A percentile compares a stretch with the other conserved stretches of the same genome.
These are phyloP conservation scores for Aspergillus pseudoviridinutans DNA, from an alignment of 2,329 filamentous ascomycete genomes.

Conservation along the genomic window DNA sequence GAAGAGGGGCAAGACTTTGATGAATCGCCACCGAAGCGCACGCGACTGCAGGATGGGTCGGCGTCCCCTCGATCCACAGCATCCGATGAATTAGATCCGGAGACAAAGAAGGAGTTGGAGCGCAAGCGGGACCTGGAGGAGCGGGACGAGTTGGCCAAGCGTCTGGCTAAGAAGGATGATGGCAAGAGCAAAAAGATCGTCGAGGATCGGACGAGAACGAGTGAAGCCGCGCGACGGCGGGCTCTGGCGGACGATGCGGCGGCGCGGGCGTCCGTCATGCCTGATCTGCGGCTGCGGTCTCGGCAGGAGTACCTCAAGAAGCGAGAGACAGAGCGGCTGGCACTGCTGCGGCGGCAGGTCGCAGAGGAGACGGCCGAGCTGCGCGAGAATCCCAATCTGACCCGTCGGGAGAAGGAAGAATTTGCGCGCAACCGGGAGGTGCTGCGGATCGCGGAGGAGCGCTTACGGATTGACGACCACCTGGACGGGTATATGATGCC, in stretches of 20 bases:
- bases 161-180: slow-evolving; percentile 68
- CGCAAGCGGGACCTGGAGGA: slow-evolving; percentile 67
- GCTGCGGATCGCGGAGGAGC: slow-evolving; percentile 75
- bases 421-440: slow-evolving; percentile 86
- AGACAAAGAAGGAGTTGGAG: slow-evolving; percentile 54
- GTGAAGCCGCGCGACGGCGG: slow-evolving; percentile 58
- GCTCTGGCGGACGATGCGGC: slow-evolving; percentile 64
- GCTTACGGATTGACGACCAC: slow-evolving; percentile 83
- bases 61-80: slow-evolving; percentile 27
- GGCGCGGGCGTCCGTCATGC: slow-evolving; percentile 67
- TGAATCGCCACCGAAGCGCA: slow-evolving; percentile 67
- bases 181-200: slow-evolving; percentile 66
- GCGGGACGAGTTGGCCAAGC: slow-evolving; percentile 73
- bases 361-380: slow-evolving; percentile 81
- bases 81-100: slow-evolving; percentile 56
- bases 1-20: slow-evolving; percentile 58
- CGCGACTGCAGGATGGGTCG: slow-evolving; percentile 59
- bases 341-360: slow-evolving; percentile 84
- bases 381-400: slow-evolving; percentile 69
- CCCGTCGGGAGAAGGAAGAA: slow-evolving; percentile 75
- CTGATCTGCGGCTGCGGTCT: slow-evolving; percentile 76
- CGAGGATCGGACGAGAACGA: slow-evolving; percentile 56
- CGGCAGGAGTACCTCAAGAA: slow-evolving; percentile 93
- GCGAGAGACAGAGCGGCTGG: slow-evolving; percentile 78
- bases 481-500: slow-evolving; percentile 89